Base-by-base conservation (phyloP, 345 rosid species). In the Murraya paniculata region DNA sequence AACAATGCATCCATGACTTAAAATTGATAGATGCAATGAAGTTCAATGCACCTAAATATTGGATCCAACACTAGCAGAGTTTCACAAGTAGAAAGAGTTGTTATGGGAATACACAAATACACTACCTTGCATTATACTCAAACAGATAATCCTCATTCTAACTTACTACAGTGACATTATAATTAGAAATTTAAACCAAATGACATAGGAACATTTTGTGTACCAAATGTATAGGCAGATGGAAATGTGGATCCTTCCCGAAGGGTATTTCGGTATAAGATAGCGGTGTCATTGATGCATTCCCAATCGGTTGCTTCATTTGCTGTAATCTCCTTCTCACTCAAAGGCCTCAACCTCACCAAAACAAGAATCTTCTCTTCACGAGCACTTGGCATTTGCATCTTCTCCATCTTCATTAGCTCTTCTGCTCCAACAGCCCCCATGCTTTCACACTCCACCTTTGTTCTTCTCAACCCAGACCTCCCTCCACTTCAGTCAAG, bases 211-310 rank as follows among this genome's bases (percentile, higher is more conserved):
- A 53, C 74, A 73, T 58, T 35, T 60, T 27, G 38, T 90, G 82
- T 86, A 96, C 99, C 99, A 83, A 96, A 96, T 61, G 91, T 56
- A 80, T 94, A 96, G 72, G 98, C 88, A 64, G 94, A 92, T 5
- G 99, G 99, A 85, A 90, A 96, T 7, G 96, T 89, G 35, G 94
- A 96, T 67, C 98, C 98, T 86, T 96, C 99, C 61, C 98, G 90
- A 72, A 96, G 92, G 38, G 93, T 92, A 86, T 96, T 96, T 76
- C 98, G 88, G 77, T 96, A 96, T 81, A 96, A 85, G 74, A 94
- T 85, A 28, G 98, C 88, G 61, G 90, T 86, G 57, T 90, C 91
- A 73, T 89, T 96, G 89, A 96, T 90, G 87, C 99, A 96, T 81
- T 96, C 99, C 99, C 99, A 96, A 71, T 96, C 99, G 0, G 94